Conservation (phyloP, 2,329 filamentous ascomycete genomes). For the Fusarium penzigii region DNA sequence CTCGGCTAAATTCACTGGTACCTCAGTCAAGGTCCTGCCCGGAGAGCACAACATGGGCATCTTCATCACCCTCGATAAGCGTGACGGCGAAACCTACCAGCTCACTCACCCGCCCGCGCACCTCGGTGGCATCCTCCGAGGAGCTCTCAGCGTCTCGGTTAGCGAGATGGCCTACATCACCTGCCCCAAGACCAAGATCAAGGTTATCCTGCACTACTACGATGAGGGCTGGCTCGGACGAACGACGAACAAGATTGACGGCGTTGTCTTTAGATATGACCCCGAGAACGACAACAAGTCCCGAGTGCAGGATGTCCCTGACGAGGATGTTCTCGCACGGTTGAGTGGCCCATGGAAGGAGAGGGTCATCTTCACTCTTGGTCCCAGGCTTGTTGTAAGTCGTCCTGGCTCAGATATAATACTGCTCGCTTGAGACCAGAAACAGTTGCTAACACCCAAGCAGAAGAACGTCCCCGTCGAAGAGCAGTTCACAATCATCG, state of each 20-base stretch:
- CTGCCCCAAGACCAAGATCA: slow-evolving; percentile 86
- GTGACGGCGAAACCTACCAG: slow-evolving; percentile 88
- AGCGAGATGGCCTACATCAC: slow-evolving; percentile 86
- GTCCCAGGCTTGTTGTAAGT: slow-evolving; percentile 63
- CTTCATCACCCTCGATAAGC: slow-evolving; percentile 81
- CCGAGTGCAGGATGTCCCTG: slow-evolving; percentile 81
- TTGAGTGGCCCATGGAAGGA: slow-evolving; percentile 87
- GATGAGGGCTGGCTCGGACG: slow-evolving; percentile 95
- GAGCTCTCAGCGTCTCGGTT: slow-evolving; percentile 86
- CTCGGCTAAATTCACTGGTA: slow-evolving; percentile 96
- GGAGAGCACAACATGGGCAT: slow-evolving; percentile 95
- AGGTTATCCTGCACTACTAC: slow-evolving; percentile 88
- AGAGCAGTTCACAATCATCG: slow-evolving; percentile 75
- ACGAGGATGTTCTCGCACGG: slow-evolving; percentile 78
- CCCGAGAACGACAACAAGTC: slow-evolving; percentile 80
- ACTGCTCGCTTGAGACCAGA: background rate
- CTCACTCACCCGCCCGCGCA: slow-evolving; percentile 94
- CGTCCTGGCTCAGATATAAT: background rate
- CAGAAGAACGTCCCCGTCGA: slow-evolving; percentile 50
- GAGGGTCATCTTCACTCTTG: slow-evolving; percentile 62
- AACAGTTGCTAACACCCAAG: background rate
- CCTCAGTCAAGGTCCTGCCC: slow-evolving; percentile 85
- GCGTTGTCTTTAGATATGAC: slow-evolving; percentile 88
- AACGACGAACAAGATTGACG: slow-evolving; percentile 87
- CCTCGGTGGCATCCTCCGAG: slow-evolving; percentile 82